phyloP scores from a whole-genome alignment of 2,329 filamentous ascomycete species.

The Penicillium sp. region DNA sequence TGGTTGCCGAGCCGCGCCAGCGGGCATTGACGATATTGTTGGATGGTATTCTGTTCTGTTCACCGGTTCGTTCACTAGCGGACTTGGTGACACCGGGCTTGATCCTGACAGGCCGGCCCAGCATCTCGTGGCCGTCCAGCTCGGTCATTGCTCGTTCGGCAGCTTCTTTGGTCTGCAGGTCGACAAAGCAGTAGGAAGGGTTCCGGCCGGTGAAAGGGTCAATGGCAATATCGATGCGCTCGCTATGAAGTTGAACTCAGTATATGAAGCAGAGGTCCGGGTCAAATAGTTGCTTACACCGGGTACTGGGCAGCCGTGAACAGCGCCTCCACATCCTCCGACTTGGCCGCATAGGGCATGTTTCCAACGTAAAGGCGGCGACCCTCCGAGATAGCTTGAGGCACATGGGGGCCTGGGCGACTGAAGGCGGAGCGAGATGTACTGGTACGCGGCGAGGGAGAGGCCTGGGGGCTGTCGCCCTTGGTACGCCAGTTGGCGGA shows the following conservation, averaged over 20 bases:
- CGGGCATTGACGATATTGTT: constrained; percentile 25
- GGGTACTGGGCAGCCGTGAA: constrained; percentile 43
- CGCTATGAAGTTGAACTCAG: constrained; percentile 36
- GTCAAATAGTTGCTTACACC: constrained; percentile 28
- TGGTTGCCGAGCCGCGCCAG: constrained; percentile 40
- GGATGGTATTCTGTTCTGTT: background rate
- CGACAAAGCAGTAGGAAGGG: constrained; percentile 73
- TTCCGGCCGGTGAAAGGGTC: constrained; percentile 68
- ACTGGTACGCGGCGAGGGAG: constrained; percentile 29
- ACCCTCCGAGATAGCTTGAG: constrained; percentile 41
- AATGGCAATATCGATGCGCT: constrained; percentile 65
- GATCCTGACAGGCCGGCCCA: constrained; percentile 61
- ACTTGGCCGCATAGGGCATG: constrained; percentile 54
- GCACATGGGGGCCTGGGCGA: constrained; percentile 31
- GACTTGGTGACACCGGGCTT: constrained; percentile 63
- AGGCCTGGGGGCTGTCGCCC: constrained; percentile 33
- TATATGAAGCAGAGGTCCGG: constrained; percentile 5
- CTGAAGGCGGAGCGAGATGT: constrained; percentile 33
- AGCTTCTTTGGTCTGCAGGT: constrained; percentile 58
- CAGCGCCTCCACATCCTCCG: constrained; percentile 49
- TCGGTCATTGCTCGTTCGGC: constrained; percentile 59
- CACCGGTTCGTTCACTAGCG: constrained; percentile 25
- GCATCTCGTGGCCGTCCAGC: constrained; percentile 55
- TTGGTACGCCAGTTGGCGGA: constrained; percentile 45
- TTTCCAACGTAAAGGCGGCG: constrained; percentile 56